Evolutionary conservation across 257 asterid genomes (phyloP), one percentile per base, ranked within the genome.

Genomic region (Jasminum sambac): DNA sequence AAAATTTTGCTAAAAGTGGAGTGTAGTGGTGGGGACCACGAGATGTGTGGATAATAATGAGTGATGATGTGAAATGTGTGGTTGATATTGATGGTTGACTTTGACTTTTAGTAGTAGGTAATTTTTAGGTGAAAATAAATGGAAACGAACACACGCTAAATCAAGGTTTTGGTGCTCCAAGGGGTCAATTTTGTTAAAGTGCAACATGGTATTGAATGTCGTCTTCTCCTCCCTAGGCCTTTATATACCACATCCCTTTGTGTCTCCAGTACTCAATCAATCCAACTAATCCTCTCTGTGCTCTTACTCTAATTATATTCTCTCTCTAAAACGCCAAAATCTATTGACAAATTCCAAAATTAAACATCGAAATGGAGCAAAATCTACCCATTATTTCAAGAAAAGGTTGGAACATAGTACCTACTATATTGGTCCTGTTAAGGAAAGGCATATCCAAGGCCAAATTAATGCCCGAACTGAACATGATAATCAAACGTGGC

Each of bases 371-470:
- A 65, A 74, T 77, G 82, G 78, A 79, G 71, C 84, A 68, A 61
- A 82, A 80, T 11, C 43, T 73, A 21, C 82, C 82, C 39, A 46
- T 57, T 0, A 24, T 79, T 37, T 74, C 79, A 17, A 85, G 83
- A 37, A 82, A 73, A 67, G 9, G 78, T 0, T 70, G 79, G 81
- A 78, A 74, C 17, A 69, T 67, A 4, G 72, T 82, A 41, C 58
- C 75, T 62, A 71, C 76, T 0, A 8, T 72, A 0, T 78, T 78
- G 6, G 72, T 72, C 73, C 71, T 82, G 87, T 1, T 82, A 9
- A 69, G 82, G 39, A 80, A 82, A 71, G 82, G 82, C 44, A 68
- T 82, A 40, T 73, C 84, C 0, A 82, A 85, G 84, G 81, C 57
- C 0, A 85, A 82, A 36, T 8, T 82, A 23, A 25, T 82, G 41